Base-by-base conservation (phyloP, 345 rosid species). In the Kernera saxatilis region DNA sequence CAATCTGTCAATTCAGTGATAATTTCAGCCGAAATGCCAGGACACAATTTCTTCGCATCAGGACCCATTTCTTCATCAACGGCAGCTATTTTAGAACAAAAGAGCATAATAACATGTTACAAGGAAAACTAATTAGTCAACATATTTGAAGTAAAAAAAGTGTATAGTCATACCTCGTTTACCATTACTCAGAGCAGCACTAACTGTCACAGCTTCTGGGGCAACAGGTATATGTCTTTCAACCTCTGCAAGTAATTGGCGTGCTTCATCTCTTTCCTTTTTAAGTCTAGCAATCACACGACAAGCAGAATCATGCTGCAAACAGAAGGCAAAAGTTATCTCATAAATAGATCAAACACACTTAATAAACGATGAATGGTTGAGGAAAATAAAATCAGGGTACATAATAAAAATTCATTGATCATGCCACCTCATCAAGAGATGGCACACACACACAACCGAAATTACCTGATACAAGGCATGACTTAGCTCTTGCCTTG, bases 221-320 rank as follows among this genome's bases (percentile, higher is more conserved):
- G 84, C 76, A 36, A 80, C 74, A 45, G 98, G 90, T 59, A 80
- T 78, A 67, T 85, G 93, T 70, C 96, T 88, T 72, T 91, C 93
- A 10, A 90, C 84, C 61, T 85, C 83, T 54, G 92, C 81, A 74
- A 94, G 99, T 58, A 94, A 85, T 36, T 90, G 78, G 69, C 85
- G 83, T 18, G 98, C 88, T 73, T 94, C 99, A 70, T 94, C 95
- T 73, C 93, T 84, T 83, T 94, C 99, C 75, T 89, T 94, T 70
- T 81, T 91, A 59, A 94, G 90, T 73, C 99, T 89, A 46, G 97
- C 99, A 84, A 94, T 94, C 69, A 94, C 99, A 15, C 97, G 97
- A 83, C 99, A 94, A 52, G 99, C 97, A 76, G 97, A 97, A 84
- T 94, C 99, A 79, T 87, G 99, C 99, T 94, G 84, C 72, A 58